Percentiles rank a stretch among this genome's conserved stretches.
These are phyloP conservation scores for Colletotrichum musae DNA, from an alignment of 2,329 filamentous ascomycete species.

Conservation along the genomic window DNA sequence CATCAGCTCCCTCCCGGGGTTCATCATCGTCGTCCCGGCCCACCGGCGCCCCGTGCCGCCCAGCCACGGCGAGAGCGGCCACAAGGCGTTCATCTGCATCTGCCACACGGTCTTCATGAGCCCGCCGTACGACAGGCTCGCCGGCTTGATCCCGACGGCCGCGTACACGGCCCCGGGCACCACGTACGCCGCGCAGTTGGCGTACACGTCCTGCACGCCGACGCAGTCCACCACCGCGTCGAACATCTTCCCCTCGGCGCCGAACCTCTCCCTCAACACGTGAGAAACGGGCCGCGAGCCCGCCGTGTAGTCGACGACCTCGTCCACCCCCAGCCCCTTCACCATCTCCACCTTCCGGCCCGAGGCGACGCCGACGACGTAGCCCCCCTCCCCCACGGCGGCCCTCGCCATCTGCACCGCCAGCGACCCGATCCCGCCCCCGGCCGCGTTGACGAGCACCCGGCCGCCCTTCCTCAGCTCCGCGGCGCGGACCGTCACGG, in stretches of 20 bases:
- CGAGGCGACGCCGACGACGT: slow-evolving; percentile 64
- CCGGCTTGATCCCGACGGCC: slow-evolving; percentile 57
- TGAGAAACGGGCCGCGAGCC: background rate
- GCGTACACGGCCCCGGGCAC: slow-evolving; percentile 55
- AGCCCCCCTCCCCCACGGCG: slow-evolving; percentile 56
- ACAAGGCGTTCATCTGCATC: slow-evolving; percentile 56
- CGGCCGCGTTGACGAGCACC: slow-evolving; percentile 65
- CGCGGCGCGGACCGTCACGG: slow-evolving; percentile 55
- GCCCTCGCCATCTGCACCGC: slow-evolving; percentile 59
- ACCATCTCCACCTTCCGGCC: slow-evolving; percentile 62
- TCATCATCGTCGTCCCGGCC: slow-evolving; percentile 52
- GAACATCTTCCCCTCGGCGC: slow-evolving; percentile 45
- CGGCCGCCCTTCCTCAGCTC: slow-evolving; percentile 54
- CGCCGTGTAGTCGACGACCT: slow-evolving; percentile 49
- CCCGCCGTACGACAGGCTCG: slow-evolving; percentile 48
- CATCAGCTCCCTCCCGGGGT: slow-evolving; percentile 50
- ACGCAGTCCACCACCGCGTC: slow-evolving; percentile 65
- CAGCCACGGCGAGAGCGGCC: slow-evolving; percentile 53
- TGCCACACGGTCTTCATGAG: slow-evolving; percentile 50
- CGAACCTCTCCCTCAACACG: slow-evolving; percentile 15
- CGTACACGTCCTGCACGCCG: slow-evolving; percentile 63
- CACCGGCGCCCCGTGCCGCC: slow-evolving; percentile 56
- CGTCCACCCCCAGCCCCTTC: slow-evolving; percentile 61
- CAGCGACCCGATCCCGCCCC: slow-evolving; percentile 64
- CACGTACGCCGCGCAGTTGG: slow-evolving; percentile 56